A percentile compares a stretch with the other conserved stretches of the same genome.
Evolutionary conservation across 257 asterid species (phyloP).

Genomic region (Penstemon davidsonii): DNA sequence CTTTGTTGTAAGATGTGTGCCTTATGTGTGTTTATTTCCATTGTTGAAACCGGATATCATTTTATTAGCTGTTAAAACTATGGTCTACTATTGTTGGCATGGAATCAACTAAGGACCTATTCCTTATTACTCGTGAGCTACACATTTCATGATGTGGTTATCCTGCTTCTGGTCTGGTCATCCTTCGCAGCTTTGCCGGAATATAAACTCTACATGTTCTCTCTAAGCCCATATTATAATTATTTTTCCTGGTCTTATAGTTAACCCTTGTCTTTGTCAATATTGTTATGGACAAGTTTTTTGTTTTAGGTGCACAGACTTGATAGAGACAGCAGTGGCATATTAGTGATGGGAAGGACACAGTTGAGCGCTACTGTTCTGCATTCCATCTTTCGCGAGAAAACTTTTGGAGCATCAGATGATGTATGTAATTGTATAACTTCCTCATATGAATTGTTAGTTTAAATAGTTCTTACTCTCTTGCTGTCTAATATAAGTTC

Average conservation of each 20-base stretch:
- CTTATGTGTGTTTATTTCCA: neutral
- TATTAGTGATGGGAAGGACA: conserved; percentile 94
- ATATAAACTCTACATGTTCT: neutral
- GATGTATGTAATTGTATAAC: conserved; percentile 38
- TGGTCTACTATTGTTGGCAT: neutral
- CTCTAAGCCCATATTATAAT: neutral
- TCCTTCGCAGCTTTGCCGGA: neutral
- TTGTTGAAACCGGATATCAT: neutral
- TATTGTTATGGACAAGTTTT: conserved; percentile 47
- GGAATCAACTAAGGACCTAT: neutral
- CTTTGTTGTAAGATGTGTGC: neutral
- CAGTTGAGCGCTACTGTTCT: conserved; percentile 72
- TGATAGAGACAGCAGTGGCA: conserved; percentile 94
- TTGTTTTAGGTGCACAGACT: conserved; percentile 88
- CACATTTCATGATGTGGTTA: neutral
- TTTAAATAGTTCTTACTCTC: neutral
- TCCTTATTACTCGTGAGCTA: neutral
- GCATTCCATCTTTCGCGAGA: conserved; percentile 92
- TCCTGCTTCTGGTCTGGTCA: neutral
- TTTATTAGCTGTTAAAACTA: neutral
- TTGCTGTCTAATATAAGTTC: conserved; percentile 15
- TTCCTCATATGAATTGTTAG: conserved; percentile 1
- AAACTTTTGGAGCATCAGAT: conserved; percentile 65
- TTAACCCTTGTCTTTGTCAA: conserved; percentile 27
- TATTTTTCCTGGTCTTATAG: conserved; percentile 13